phyloP scores from a whole-genome alignment of 495 filamentous ascomycete genomes.

The Aspergillus bertholletiae region DNA sequence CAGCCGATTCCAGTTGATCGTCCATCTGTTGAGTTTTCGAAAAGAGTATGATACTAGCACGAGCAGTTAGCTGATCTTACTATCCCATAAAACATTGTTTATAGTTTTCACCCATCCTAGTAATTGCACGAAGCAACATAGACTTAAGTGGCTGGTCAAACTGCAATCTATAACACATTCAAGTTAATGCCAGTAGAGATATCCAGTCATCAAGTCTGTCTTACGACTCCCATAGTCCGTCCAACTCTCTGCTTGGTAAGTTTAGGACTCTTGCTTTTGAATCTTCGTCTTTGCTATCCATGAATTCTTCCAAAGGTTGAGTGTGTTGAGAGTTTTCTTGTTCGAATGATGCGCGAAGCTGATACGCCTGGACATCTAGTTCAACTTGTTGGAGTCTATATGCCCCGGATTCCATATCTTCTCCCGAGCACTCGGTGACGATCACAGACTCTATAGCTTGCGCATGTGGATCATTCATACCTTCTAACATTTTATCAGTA shows the following conservation, averaged over 20 bases:
- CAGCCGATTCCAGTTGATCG: constrained; percentile 33
- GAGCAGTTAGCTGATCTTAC: background rate
- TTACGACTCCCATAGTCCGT: constrained; percentile 49
- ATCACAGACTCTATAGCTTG: constrained; percentile 15
- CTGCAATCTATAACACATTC: constrained; percentile 29
- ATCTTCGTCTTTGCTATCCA: constrained; percentile 6
- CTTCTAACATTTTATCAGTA: constrained; percentile 8
- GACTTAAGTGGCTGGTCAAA: constrained; percentile 47
- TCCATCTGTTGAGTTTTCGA: constrained; percentile 22
- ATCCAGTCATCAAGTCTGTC: background rate
- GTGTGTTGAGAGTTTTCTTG: constrained; percentile 9
- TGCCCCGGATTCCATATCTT: constrained; percentile 9
- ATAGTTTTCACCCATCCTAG: constrained; percentile 37
- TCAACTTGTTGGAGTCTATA: constrained; percentile 19
- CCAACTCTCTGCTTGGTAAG: constrained; percentile 40
- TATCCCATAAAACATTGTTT: background rate
- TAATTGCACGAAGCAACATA: constrained; percentile 41
- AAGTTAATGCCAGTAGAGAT: background rate
- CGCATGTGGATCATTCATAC: constrained; percentile 10
- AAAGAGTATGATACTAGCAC: constrained; percentile 31
- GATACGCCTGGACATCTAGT: constrained; percentile 20
- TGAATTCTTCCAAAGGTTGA: constrained; percentile 8
- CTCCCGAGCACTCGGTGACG: constrained; percentile 18
- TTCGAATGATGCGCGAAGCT: constrained; percentile 11
- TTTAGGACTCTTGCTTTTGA: constrained; percentile 23